Evolutionary conservation across 1,284 basidiomycete genomes (phyloP).

Genomic region (Austropuccinia psidii): DNA sequence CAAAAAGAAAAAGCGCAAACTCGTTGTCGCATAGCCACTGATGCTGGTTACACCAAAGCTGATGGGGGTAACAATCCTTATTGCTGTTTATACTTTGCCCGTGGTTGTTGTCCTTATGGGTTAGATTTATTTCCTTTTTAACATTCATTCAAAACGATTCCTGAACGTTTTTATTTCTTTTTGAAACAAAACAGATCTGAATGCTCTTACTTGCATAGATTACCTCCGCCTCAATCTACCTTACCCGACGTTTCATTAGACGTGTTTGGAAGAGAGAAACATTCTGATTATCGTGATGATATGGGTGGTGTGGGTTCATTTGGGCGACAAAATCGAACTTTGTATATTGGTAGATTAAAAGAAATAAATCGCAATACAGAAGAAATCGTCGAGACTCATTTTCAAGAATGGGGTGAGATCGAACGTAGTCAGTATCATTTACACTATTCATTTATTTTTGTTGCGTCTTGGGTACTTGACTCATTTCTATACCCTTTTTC

Average conservation of each 20-base stretch:
- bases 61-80: conserved; percentile 85
- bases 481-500: conserved; percentile 14
- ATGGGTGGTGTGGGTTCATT: conserved; percentile 99
- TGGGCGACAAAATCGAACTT: conserved; percentile 81
- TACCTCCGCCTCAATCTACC: conserved; percentile 60
- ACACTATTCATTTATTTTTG: conserved; percentile 1
- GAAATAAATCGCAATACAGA: conserved; percentile 77
- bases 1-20: conserved; percentile 90
- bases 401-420: conserved; percentile 95
- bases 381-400: conserved; percentile 80
- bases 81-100: conserved; percentile 87
- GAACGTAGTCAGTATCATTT: conserved; percentile 64
- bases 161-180: neutral
- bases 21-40: conserved; percentile 76
- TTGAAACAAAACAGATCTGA: conserved; percentile 57
- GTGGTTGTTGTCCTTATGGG: conserved; percentile 95
- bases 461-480: neutral
- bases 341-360: conserved; percentile 90
- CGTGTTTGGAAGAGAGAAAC: conserved; percentile 95
- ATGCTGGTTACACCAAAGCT: conserved; percentile 85
- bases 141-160: neutral
- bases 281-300: conserved; percentile 93
- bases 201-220: conserved; percentile 84
- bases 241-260: conserved; percentile 88
- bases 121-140: conserved; percentile 41